phyloP scores from a whole-genome alignment of 768 basidiomycete species.

The Lactifluus subvellereus region DNA sequence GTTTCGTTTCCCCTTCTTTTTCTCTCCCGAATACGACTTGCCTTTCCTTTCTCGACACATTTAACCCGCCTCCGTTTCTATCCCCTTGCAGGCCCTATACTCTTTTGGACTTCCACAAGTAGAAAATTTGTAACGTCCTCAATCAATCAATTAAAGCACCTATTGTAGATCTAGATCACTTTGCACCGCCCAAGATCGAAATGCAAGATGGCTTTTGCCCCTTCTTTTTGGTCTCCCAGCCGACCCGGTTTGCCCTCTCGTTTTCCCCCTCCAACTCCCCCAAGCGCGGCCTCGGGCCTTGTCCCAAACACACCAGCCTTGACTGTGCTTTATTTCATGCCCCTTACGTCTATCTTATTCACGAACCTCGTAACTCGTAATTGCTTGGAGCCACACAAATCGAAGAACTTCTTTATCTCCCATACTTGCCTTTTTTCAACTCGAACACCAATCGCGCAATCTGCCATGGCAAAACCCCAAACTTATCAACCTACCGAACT shows the following conservation, averaged over 20 bases:
- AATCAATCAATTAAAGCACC: constrained; percentile 9
- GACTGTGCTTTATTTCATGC: background rate
- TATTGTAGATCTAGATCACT: constrained; percentile 7
- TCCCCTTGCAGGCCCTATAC: background rate
- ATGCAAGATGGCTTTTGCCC: background rate
- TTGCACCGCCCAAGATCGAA: constrained; percentile 2
- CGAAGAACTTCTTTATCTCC: constrained; percentile 11
- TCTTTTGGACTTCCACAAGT: constrained; percentile 7
- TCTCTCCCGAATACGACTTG: constrained; percentile 9
- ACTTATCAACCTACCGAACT: background rate
- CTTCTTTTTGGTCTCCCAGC: background rate
- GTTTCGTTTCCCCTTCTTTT: constrained; percentile 18
- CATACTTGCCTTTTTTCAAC: background rate
- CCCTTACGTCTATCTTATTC: background rate
- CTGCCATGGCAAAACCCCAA: background rate
- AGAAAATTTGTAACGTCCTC: background rate
- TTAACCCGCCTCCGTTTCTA: constrained; percentile 1
- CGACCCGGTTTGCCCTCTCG: background rate
- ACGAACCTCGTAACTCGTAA: background rate
- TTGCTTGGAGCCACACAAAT: background rate
- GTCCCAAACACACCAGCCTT: background rate
- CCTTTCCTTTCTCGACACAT: constrained; percentile 14
- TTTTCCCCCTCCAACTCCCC: background rate
- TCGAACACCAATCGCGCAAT: constrained; percentile 1
- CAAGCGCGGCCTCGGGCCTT: too few relatives aligned